Conservation (phyloP, 306 rosid species). For the Malus domestica region ASM211411v1 NC_041795.1:6891501-6892000, state of each 20-base stretch:
- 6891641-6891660: slow-evolving; percentile 2
- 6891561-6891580: slow-evolving; percentile 85
- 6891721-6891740: not conserved
- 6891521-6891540: slow-evolving; percentile 53
- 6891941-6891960: slow-evolving; percentile 75
- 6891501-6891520: slow-evolving; percentile 38
- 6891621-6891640: slow-evolving; percentile 93
- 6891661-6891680: not conserved
- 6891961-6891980: slow-evolving; percentile 71
- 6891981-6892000: not conserved
- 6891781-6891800: slow-evolving; percentile 89
- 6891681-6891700: not conserved
- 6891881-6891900: slow-evolving; percentile 53
- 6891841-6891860: slow-evolving; percentile 96
- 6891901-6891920: slow-evolving; percentile 54
- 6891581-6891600: slow-evolving; percentile 80
- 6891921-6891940: slow-evolving; percentile 79
- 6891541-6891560: slow-evolving; percentile 77
- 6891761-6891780: slow-evolving; percentile 3
- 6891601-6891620: slow-evolving; percentile 94
- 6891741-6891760: not conserved
- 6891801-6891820: slow-evolving; percentile 84
- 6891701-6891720: not conserved
- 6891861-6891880: slow-evolving; percentile 67
- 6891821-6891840: slow-evolving; percentile 96